Evolutionary conservation across 257 asterid genomes (phyloP).

Genomic region (Parsonsia alboflavescens): DNA sequence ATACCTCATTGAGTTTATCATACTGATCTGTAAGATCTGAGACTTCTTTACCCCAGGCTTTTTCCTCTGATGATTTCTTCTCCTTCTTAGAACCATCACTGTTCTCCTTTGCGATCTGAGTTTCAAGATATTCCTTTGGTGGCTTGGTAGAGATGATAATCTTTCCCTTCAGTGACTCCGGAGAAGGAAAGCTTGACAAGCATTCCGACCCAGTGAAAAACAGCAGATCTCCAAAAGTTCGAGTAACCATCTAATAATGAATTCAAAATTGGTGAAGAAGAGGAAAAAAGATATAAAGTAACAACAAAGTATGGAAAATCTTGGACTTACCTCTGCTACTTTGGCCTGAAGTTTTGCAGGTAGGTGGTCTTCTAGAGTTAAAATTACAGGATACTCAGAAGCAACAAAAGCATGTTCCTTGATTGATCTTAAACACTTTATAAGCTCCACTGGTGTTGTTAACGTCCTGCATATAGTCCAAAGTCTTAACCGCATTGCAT

Average conservation of each 20-base stretch:
- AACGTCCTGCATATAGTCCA: slow-evolving; percentile 48
- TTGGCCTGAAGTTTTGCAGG: slow-evolving; percentile 65
- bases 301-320: background rate
- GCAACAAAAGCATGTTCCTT: slow-evolving; percentile 61
- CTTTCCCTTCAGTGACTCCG: slow-evolving; percentile 46
- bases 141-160: slow-evolving; percentile 71
- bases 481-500: background rate
- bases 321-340: slow-evolving; percentile 55
- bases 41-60: slow-evolving; percentile 54
- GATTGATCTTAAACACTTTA: slow-evolving; percentile 63
- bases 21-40: slow-evolving; percentile 22
- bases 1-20: slow-evolving; percentile 20
- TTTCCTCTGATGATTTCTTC: slow-evolving; percentile 40
- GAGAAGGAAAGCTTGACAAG: slow-evolving; percentile 59
- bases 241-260: slow-evolving; percentile 51
- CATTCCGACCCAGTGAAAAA: slow-evolving; percentile 38
- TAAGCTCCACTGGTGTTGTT: slow-evolving; percentile 60
- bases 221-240: slow-evolving; percentile 46
- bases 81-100: slow-evolving; percentile 25
- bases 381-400: slow-evolving; percentile 67
- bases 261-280: background rate
- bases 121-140: slow-evolving; percentile 60
- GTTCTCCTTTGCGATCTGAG: slow-evolving; percentile 28
- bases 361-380: slow-evolving; percentile 83
- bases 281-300: background rate